A percentile compares a stretch with the other conserved stretches of the same genome.
These are phyloP conservation scores for Entelexis paramagnoliae DNA, from an alignment of 1,139 yeast species.

Conservation along the genomic window DNA sequence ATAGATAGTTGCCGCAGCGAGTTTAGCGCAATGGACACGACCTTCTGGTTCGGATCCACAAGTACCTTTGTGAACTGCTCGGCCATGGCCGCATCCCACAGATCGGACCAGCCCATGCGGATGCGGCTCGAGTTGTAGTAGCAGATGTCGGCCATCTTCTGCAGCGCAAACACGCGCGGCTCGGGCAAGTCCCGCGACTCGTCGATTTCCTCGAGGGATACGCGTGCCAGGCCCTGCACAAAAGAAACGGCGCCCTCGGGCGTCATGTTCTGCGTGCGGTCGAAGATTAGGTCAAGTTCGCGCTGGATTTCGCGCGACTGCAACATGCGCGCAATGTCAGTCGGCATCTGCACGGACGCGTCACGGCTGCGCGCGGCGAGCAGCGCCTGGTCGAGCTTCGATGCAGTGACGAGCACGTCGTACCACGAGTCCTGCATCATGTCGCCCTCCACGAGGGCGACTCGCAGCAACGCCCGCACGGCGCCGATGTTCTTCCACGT, in stretches of 20 bases:
- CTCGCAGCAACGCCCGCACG: slow-evolving; percentile 57
- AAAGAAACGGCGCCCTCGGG: slow-evolving; percentile 82
- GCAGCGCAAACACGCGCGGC: slow-evolving; percentile 86
- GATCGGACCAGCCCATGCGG: slow-evolving; percentile 90
- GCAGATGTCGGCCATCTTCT: slow-evolving; percentile 93
- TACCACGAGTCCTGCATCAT: slow-evolving; percentile 68
- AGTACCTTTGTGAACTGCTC: slow-evolving; percentile 80
- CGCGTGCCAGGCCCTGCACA: slow-evolving; percentile 76
- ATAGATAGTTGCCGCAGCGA: slow-evolving; percentile 86
- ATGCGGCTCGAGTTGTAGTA: slow-evolving; percentile 96
- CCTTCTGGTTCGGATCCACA: slow-evolving; percentile 61
- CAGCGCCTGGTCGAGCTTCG: slow-evolving; percentile 86
- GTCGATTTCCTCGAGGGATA: slow-evolving; percentile 83
- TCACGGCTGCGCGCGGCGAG: slow-evolving; percentile 64
- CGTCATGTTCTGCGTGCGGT: slow-evolving; percentile 66
- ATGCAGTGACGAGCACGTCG: slow-evolving; percentile 67
- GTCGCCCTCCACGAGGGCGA: slow-evolving; percentile 73
- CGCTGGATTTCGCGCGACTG: slow-evolving; percentile 71
- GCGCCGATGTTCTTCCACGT: slow-evolving; percentile 74
- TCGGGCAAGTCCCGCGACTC: slow-evolving; percentile 49
- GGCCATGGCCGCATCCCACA: slow-evolving; percentile 84
- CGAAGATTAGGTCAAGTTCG: slow-evolving; percentile 75
- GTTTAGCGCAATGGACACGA: slow-evolving; percentile 85
- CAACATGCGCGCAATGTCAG: slow-evolving; percentile 50
- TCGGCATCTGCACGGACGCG: slow-evolving; percentile 30